A percentile compares a stretch with the other conserved stretches of the same genome.
Conservation (phyloP, 306 rosid genomes). For the Cucurbita pepo region DNA sequence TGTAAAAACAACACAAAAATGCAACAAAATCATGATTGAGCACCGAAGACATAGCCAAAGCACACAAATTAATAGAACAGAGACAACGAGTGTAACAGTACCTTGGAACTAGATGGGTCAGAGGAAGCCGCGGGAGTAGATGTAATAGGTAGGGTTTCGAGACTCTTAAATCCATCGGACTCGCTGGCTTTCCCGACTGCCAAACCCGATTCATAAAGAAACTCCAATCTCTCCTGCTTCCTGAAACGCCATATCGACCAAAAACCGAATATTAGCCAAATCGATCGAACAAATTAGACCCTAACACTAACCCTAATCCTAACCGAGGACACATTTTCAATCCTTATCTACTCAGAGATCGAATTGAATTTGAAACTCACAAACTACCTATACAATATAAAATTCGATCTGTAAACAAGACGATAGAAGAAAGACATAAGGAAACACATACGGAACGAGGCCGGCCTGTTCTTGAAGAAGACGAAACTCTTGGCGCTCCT, state of each 20-base stretch:
- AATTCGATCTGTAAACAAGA: not conserved
- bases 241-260: slow-evolving; percentile 11
- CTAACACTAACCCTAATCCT: not conserved
- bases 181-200: slow-evolving; percentile 51
- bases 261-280: not conserved
- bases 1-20: not conserved
- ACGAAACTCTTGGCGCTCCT: slow-evolving; percentile 75
- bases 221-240: slow-evolving; percentile 79
- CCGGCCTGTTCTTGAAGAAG: slow-evolving; percentile 92
- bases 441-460: slow-evolving; percentile 54
- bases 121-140: slow-evolving; percentile 30
- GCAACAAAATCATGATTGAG: not conserved
- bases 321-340: not conserved
- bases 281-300: not conserved
- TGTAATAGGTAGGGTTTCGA: slow-evolving; percentile 49
- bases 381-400: not conserved
- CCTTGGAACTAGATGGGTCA: slow-evolving; percentile 34
- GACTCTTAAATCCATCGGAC: slow-evolving; percentile 62
- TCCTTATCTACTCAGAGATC: not conserved
- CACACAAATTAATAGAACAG: not conserved
- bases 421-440: not conserved
- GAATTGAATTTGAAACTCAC: not conserved
- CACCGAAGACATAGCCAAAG: not conserved
- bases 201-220: slow-evolving; percentile 77
- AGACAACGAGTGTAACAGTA: not conserved